Base-by-base conservation (phyloP, 1,284 basidiomycete genomes). In the Xerocomus nothofagi region DNA sequence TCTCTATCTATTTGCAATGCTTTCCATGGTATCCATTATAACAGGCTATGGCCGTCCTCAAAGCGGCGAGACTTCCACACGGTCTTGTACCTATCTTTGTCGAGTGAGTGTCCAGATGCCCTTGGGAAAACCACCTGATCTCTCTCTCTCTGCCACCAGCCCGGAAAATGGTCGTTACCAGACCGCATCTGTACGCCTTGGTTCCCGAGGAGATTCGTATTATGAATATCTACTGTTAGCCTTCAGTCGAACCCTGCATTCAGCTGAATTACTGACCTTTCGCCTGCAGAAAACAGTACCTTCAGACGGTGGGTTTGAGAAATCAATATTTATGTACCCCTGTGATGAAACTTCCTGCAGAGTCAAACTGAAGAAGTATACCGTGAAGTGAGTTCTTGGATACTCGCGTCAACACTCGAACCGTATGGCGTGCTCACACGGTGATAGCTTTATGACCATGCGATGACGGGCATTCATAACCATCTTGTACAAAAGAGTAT, bases 161-260 rank as follows among this genome's bases (percentile, higher is more conserved):
- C 76, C 85, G 0, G 63, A 81, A 17, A 77, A 73, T 30, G 93
- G 92, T 7, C 73, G 77, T 37, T 96, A 91, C 60, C 74, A 84
- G 29, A 72, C 82, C 10, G 85, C 87, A 18, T 82, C 88, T 32
- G 91, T 98, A 53, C 84, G 95, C 9, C 78, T 98, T 14, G 95
- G 95, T 9, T 95, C 93, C 15, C 80, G 95, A 26, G 95, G 90
- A 20, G 95, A 98, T 70, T 95, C 92, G 5, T 98, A 88, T 72
- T 98, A 97, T 67, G 95, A 98, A 69, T 96, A 96, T 63, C 75
- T 97, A 24, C 62, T 93, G 82, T 89, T 53, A 71, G 85, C 66
- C 5, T n/a, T 31, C 20, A 29, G 17, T 5, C 39, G 31, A 21
- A 11, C 27, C 24, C 43, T 29, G 39, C 45, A 33, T 30, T 34